These are phyloP conservation scores for Naematelia aurantialba DNA, from an alignment of 768 basidiomycete species.

Conservation along the genomic window DNA sequence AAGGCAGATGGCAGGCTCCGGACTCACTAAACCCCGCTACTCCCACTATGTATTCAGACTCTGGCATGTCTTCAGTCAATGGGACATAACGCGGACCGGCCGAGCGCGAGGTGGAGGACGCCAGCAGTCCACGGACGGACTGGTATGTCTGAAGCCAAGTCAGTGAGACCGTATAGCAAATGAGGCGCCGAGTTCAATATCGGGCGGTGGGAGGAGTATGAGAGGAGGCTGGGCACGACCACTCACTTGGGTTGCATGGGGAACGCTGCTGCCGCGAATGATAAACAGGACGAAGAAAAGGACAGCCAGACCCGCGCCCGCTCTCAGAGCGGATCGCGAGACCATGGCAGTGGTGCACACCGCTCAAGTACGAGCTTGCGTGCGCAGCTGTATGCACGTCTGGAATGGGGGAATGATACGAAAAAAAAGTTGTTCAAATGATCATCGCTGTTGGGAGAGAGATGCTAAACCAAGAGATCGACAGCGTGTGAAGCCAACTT, in stretches of 20 bases:
- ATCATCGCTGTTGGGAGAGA: too few relatives aligned
- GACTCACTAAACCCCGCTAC: slow-evolving; percentile 33
- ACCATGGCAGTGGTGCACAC: not conserved
- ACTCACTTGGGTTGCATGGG: not conserved
- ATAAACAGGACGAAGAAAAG: not conserved
- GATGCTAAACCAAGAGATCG: too few relatives aligned
- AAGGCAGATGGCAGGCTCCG: too few relatives aligned
- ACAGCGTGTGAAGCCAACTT: too few relatives aligned
- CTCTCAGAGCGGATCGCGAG: not conserved
- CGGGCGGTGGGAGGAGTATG: too few relatives aligned
- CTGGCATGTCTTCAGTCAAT: not conserved
- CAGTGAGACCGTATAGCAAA: too few relatives aligned
- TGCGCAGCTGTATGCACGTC: too few relatives aligned
- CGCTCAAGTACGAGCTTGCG: too few relatives aligned
- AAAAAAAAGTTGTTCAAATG: too few relatives aligned
- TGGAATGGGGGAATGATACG: too few relatives aligned
- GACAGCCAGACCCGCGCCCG: not conserved
- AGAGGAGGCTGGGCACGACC: not conserved
- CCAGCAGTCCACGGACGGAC: not conserved
- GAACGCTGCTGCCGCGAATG: not conserved
- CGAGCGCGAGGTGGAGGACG: not conserved
- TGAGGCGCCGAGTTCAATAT: too few relatives aligned
- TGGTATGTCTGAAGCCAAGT: not conserved
- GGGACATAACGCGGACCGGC: not conserved
- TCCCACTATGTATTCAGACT: slow-evolving; percentile 19